phyloP scores from a whole-genome alignment of 2,329 filamentous ascomycete genomes.

The Tolypocladium tundrense region DNA sequence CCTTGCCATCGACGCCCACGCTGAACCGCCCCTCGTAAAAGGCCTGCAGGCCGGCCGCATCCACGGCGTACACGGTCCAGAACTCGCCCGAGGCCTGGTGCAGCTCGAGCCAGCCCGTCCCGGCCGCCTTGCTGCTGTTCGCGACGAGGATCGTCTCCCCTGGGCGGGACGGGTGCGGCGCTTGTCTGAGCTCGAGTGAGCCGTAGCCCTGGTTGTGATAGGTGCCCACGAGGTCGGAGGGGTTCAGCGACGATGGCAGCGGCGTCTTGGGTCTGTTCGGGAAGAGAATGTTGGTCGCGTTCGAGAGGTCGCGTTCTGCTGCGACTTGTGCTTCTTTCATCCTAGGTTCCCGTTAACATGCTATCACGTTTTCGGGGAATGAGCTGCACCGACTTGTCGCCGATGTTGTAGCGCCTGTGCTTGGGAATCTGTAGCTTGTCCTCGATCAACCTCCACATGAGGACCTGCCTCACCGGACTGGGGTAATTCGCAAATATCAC shows the following conservation, averaged over 20 bases:
- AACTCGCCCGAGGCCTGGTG: constrained; percentile 17
- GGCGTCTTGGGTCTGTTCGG: constrained; percentile 23
- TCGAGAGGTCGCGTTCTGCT: constrained; percentile 12
- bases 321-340: neutral
- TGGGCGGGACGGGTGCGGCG: constrained; percentile 4
- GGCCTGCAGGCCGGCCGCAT: neutral
- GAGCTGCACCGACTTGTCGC: constrained; percentile 3
- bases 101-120: constrained; percentile 9
- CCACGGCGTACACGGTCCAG: constrained; percentile 11
- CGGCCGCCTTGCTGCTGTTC: constrained; percentile 10
- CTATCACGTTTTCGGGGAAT: neutral
- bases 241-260: constrained; percentile 24
- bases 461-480: constrained; percentile 16
- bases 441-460: constrained; percentile 18
- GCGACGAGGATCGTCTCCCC: constrained; percentile 12
- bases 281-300: constrained; percentile 24
- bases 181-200: constrained; percentile 8
- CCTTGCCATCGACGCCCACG: neutral
- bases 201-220: constrained; percentile 34
- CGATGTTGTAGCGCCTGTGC: constrained; percentile 10
- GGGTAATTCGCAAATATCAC: constrained; percentile 25
- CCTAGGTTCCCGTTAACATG: neutral
- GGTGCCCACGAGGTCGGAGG: constrained; percentile 25
- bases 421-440: constrained; percentile 15
- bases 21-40: constrained; percentile 6